Conservation (phyloP, 805 yeast species). For the Yarrowia alimentaria region DNA sequence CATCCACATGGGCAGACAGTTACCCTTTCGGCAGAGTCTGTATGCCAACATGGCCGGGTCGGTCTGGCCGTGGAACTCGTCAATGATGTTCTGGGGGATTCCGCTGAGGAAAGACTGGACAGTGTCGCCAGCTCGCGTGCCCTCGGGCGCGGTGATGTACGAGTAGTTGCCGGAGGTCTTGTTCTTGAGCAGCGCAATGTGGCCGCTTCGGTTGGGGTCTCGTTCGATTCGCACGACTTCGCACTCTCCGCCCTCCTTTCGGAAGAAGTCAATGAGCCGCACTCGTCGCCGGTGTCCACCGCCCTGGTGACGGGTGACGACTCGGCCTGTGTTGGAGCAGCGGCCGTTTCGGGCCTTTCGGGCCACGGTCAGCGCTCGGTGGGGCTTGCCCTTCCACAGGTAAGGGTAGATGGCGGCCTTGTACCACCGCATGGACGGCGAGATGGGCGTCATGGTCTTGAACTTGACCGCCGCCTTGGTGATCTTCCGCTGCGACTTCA, state of each 20-base stretch:
- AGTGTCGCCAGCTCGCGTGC: constrained; percentile 86
- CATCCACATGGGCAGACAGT: constrained; percentile 88
- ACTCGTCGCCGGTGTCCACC: constrained; percentile 93
- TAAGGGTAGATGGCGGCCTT: constrained; percentile 84
- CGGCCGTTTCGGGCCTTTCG: constrained; percentile 80
- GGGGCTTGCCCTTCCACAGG: constrained; percentile 81
- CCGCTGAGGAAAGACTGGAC: constrained; percentile 91
- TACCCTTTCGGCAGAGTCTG: constrained; percentile 86
- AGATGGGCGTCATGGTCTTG: constrained; percentile 55
- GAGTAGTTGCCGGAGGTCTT: constrained; percentile 58
- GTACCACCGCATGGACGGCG: constrained; percentile 88
- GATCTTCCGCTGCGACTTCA: constrained; percentile 69
- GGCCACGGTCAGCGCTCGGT: constrained; percentile 69
- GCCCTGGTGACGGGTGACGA: constrained; percentile 92
- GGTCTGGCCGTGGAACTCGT: constrained; percentile 84
- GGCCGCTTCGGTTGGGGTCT: constrained; percentile 93
- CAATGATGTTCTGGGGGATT: constrained; percentile 67
- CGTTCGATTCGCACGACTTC: constrained; percentile 85
- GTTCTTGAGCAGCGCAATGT: constrained; percentile 80
- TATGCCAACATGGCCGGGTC: constrained; percentile 90
- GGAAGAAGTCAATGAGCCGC: constrained; percentile 73
- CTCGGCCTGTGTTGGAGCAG: constrained; percentile 72
- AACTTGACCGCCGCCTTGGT: constrained; percentile 66
- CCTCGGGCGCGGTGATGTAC: constrained; percentile 88
- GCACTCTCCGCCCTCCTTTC: constrained; percentile 68